Conservation (phyloP, 345 rosid species). For the Euphorbia lathyris region DNA sequence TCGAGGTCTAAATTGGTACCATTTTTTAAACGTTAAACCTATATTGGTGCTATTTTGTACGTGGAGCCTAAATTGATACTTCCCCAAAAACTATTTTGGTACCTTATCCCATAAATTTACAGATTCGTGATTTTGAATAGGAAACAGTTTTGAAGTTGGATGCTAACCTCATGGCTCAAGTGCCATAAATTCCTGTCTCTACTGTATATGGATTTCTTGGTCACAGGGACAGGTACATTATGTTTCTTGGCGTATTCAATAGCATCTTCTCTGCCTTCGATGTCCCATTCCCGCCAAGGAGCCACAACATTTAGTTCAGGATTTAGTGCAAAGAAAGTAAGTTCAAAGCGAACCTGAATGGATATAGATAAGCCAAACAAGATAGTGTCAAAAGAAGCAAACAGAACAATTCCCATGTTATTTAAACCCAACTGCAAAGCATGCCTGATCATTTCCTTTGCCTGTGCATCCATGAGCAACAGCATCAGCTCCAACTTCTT, state of each 20-base stretch:
- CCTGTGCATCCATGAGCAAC: constrained; percentile 98
- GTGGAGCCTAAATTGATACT: too few relatives aligned
- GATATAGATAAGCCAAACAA: constrained; percentile 5
- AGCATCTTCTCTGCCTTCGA: constrained; percentile 90
- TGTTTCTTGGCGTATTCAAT: constrained; percentile 95
- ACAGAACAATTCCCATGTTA: constrained; percentile 5
- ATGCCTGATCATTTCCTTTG: constrained; percentile 98
- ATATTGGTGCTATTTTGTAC: too few relatives aligned
- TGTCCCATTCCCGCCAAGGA: constrained; percentile 99
- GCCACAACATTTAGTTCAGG: constrained; percentile 92
- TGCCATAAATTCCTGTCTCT: constrained; percentile 96
- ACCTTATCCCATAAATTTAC: too few relatives aligned
- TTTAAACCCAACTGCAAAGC: constrained; percentile 7
- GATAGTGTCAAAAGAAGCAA: constrained; percentile 8
- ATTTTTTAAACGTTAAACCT: too few relatives aligned
- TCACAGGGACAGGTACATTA: constrained; percentile 86
- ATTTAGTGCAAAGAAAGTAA: constrained; percentile 85
- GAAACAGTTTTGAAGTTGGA: neutral
- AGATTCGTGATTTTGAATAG: neutral
- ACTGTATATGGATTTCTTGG: constrained; percentile 94
- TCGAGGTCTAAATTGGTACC: too few relatives aligned
- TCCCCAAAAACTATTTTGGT: too few relatives aligned
- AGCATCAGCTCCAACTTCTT: constrained; percentile 96
- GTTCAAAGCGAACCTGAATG: constrained; percentile 89
- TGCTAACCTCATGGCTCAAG: constrained; percentile 82